Conservation (phyloP, 2,329 filamentous ascomycete genomes). For the Beauveria sp. region DNA sequence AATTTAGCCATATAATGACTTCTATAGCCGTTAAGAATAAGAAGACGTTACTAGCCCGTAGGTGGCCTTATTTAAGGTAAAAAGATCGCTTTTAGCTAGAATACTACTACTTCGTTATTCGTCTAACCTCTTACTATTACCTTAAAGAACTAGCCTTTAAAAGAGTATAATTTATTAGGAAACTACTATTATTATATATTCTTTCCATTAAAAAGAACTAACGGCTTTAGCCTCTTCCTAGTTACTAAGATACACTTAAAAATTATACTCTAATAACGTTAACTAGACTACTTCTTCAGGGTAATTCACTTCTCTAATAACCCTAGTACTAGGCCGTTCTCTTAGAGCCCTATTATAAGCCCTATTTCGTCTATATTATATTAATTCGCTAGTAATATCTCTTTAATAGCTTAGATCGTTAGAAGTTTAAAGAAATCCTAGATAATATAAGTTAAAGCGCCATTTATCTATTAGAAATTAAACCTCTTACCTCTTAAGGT, state of each 20-base stretch:
- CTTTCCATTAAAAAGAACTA: conserved; percentile 3
- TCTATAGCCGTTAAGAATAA: conserved; percentile 2
- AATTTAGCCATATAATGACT: conserved; percentile 5
- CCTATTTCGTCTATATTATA: too few relatives aligned
- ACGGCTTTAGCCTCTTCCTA: neutral
- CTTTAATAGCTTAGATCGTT: too few relatives aligned
- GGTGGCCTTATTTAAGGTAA: neutral
- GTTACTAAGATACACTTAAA: neutral
- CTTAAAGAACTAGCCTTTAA: neutral
- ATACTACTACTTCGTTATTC: too few relatives aligned
- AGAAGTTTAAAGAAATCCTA: too few relatives aligned
- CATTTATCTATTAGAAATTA: too few relatives aligned
- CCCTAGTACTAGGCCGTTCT: neutral
- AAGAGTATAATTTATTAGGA: neutral
- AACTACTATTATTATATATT: conserved; percentile 8
- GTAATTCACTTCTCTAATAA: neutral
- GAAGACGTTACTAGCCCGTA: too few relatives aligned
- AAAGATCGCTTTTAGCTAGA: too few relatives aligned
- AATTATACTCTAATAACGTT: conserved; percentile 6
- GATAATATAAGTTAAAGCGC: too few relatives aligned
- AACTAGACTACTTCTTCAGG: neutral
- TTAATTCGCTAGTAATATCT: too few relatives aligned
- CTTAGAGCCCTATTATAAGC: neutral
- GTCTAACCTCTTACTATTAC: neutral
- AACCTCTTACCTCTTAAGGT: too few relatives aligned